Percentiles rank a stretch among this genome's conserved stretches.
These are phyloP conservation scores for Xerocomellus chrysenteron DNA, from an alignment of 768 basidiomycete genomes.

Conservation along the genomic window DNA sequence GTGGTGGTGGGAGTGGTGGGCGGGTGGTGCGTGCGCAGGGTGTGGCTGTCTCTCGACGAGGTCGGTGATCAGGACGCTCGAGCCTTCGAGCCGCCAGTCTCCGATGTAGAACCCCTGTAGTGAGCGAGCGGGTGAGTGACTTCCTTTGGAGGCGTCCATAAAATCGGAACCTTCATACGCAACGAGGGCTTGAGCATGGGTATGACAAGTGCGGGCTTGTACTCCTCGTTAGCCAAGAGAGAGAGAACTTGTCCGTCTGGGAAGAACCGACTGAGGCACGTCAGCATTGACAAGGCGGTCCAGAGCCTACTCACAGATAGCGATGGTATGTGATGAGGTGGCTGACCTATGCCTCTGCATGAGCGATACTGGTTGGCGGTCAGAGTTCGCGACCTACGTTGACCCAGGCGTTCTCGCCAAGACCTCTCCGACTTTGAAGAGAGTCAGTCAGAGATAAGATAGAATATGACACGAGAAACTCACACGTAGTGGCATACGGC, in stretches of 20 bases:
- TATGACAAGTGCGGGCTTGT: slow-evolving; percentile 67
- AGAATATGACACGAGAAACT: slow-evolving; percentile 24
- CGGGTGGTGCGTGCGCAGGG: not conserved
- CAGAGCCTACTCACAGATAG: slow-evolving; percentile 61
- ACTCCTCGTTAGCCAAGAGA: slow-evolving; percentile 78
- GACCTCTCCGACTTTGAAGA: slow-evolving; percentile 47
- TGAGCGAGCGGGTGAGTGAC: not conserved
- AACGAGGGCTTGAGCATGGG: slow-evolving; percentile 73
- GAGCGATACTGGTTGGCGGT: not conserved
- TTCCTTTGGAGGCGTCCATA: not conserved
- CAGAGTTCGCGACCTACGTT: slow-evolving; percentile 51
- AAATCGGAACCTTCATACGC: slow-evolving; percentile 62
- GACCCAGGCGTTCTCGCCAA: slow-evolving; percentile 85
- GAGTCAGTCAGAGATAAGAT: slow-evolving; percentile 1
- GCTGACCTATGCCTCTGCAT: slow-evolving; percentile 49
- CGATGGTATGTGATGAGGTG: slow-evolving; percentile 93
- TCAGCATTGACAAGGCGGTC: slow-evolving; percentile 1
- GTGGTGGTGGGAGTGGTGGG: slow-evolving; percentile 8
- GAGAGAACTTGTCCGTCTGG: slow-evolving; percentile 86
- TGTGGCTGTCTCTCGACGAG: slow-evolving; percentile 53
- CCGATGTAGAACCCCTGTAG: slow-evolving; percentile 72
- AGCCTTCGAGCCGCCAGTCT: slow-evolving; percentile 66
- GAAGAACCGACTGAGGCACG: slow-evolving; percentile 68
- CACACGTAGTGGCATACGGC: slow-evolving; percentile 88
- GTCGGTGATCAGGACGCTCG: slow-evolving; percentile 58